Conservation (phyloP, 331 rosid genomes). For the Erythrophleum ivorense region DNA sequence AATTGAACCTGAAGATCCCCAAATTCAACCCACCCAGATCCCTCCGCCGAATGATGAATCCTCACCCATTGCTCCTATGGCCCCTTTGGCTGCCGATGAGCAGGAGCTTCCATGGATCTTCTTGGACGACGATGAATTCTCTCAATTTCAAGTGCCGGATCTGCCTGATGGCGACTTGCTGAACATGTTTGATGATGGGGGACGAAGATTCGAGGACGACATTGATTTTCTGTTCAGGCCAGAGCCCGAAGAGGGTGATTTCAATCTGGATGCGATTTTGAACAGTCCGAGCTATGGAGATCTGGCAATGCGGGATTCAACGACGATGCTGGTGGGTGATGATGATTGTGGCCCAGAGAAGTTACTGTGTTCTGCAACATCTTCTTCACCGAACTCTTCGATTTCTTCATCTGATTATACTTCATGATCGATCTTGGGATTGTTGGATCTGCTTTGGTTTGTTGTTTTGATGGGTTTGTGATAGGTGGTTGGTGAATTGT, state of each 20-base stretch:
- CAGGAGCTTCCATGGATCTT: constrained; percentile 60
- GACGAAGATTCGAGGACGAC: constrained; percentile 63
- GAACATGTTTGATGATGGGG: constrained; percentile 50
- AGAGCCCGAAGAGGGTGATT: constrained; percentile 37
- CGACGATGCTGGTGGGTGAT: constrained; percentile 30
- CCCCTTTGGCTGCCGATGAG: constrained; percentile 26
- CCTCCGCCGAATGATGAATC: constrained; percentile 46
- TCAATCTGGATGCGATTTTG: constrained; percentile 46
- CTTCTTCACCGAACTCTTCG: constrained; percentile 68
- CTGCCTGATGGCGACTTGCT: constrained; percentile 42
- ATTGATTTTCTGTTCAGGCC: constrained; percentile 49
- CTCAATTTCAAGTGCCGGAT: constrained; percentile 46
- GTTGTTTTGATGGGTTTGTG: neutral
- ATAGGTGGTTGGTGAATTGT: constrained; percentile 18
- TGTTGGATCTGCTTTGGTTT: constrained; percentile 32
- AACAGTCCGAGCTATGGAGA: constrained; percentile 42
- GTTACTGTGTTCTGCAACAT: constrained; percentile 29
- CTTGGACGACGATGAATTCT: constrained; percentile 52
- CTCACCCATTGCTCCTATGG: constrained; percentile 44
- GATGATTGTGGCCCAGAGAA: constrained; percentile 35
- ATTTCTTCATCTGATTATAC: constrained; percentile 58
- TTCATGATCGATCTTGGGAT: constrained; percentile 15
- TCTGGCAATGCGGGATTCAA: constrained; percentile 31
- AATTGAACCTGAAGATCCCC: neutral
- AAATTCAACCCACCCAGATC: constrained; percentile 30